phyloP scores from a whole-genome alignment of 2,329 filamentous ascomycete genomes.

The Hypocreales sp. region DNA sequence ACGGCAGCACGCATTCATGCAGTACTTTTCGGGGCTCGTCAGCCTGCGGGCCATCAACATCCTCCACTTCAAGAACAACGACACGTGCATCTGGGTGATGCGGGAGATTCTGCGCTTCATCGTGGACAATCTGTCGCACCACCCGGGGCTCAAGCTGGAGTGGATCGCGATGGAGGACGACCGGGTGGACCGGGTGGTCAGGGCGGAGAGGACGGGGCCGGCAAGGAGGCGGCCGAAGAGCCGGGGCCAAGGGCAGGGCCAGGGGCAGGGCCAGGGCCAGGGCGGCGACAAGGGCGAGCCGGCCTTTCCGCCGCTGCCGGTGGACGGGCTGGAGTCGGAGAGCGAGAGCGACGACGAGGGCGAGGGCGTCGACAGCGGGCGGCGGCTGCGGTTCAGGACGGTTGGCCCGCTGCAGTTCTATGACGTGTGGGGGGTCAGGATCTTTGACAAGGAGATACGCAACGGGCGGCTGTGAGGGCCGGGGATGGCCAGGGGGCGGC shows the following conservation, averaged over 20 bases:
- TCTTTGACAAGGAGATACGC: conserved; percentile 43
- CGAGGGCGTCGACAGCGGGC: conserved; percentile 10
- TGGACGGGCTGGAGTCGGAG: conserved; percentile 13
- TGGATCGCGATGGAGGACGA: conserved; percentile 41
- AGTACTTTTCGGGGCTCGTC: conserved; percentile 29
- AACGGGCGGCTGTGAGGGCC: conserved; percentile 12
- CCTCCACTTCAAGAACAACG: conserved; percentile 35
- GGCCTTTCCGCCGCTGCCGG: conserved; percentile 13
- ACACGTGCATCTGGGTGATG: conserved; percentile 40
- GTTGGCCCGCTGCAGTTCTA: conserved; percentile 21
- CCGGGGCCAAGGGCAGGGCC: conserved; percentile 19
- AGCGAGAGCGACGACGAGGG: conserved; percentile 19
- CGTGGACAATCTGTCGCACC: conserved; percentile 40
- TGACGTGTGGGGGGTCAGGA: conserved; percentile 31
- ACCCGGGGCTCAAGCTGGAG: conserved; percentile 38
- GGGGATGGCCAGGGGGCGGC: no score
- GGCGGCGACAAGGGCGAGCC: conserved; percentile 4
- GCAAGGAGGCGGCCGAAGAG: conserved; percentile 12
- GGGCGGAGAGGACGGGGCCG: conserved; percentile 6
- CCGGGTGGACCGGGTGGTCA: conserved; percentile 31
- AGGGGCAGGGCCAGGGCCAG: conserved; percentile 12
- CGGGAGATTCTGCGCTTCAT: conserved; percentile 42
- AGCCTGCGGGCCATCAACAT: conserved; percentile 41
- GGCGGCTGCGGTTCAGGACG: conserved; percentile 18
- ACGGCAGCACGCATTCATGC: conserved; percentile 40